Base-by-base conservation (phyloP, 169 alveolate species). In the Eimeria acervulina region DNA sequence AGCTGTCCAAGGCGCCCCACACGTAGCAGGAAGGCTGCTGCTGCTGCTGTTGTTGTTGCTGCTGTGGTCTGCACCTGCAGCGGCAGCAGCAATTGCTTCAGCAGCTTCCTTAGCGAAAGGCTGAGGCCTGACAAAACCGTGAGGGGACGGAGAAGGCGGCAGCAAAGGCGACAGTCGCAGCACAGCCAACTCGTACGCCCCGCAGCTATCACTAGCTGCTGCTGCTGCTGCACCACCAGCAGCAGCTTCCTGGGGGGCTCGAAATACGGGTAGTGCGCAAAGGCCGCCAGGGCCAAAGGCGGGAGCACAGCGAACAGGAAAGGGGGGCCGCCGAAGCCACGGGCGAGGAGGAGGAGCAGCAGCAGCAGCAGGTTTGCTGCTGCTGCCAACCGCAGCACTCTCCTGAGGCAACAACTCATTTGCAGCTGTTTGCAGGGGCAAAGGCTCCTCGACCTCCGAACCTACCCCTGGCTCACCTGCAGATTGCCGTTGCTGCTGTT, bases 261-360 rank as follows among this genome's bases (percentile, higher is more conserved):
- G 13, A 55, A 84, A 47, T 26, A n/a, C 63, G 70, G 95, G 95
- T 12, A 91, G 81, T 1, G 95, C 95, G 40, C 66, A 15, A 19
- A 91, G 91, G 17, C 95, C 95, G 21, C 63, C 83, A 42, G 68
- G 95, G 21, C 84, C 61, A 38, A 91, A 51, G 28, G 85, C 81
- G 19, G 95, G 95, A 5, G 95, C 95, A 59, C 91, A 91, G 68
- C 95, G 95, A 47, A 91, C 95, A 38, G 95, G 95, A 26, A 52
- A 91, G 38, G 95, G 95, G 31, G 88, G 66, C 28, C 68, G 59
- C 26, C 95, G 21, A 7, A 59, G 95, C 78, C 78, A 84, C 7
- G 78, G 52, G 12, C 26, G 31, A 28, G 47, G 81, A 26, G 52
- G 17, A 2, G 55, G 47, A 1, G 78, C 44, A 55, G 78, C 93